Evolutionary conservation across 2,329 filamentous ascomycete species (phyloP), one percentile per base, ranked within the genome.

Genomic region (Alternaria gaisen): DNA sequence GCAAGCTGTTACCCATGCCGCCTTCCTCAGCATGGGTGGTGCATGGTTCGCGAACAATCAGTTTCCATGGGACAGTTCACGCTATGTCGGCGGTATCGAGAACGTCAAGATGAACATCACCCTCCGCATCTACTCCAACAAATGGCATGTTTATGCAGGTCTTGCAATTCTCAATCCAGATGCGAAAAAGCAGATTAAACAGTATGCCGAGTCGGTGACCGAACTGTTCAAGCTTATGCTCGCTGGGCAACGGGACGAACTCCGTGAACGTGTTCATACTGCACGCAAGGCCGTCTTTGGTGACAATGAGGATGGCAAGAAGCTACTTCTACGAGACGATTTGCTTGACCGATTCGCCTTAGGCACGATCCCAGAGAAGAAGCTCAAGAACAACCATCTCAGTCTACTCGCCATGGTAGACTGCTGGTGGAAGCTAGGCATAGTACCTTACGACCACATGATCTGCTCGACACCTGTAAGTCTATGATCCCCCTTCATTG

Each of bases 51-150:
- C 94, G 32, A 96, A 96, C 78, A 87, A 90, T 60, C 93, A 99
- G 77, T 99, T 98, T 72, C 95, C 96, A 0, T 99, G 95, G 95
- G 94, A 98, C 73, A 89, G 94, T 47, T 88, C 90, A n/a, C 93
- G 95, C 65, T 99, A 98, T 80, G 88, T 97, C 4, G 95, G 95
- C 60, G 96, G 95, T 53, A 97, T 99, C 73, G 95, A 99, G 80
- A 99, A 99, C 79, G 94, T 98, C 72, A 99, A 99, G 83, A 97
- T 98, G 83, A 99, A 99, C 82, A 89, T 98, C 69, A 98, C 93
- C 69, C 84, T 99, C 68, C 93, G 95, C 71, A 98, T 99, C 81
- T 99, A 98, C 83, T 90, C 91, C 61, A 97, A 97, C 80, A 99
- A 98, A 80, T 99, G 96, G 96, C 96, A 99, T 82, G 95, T 99